Base-by-base conservation (phyloP, 371 early-diverging fungal genomes). In the Mortierella sp. region DNA sequence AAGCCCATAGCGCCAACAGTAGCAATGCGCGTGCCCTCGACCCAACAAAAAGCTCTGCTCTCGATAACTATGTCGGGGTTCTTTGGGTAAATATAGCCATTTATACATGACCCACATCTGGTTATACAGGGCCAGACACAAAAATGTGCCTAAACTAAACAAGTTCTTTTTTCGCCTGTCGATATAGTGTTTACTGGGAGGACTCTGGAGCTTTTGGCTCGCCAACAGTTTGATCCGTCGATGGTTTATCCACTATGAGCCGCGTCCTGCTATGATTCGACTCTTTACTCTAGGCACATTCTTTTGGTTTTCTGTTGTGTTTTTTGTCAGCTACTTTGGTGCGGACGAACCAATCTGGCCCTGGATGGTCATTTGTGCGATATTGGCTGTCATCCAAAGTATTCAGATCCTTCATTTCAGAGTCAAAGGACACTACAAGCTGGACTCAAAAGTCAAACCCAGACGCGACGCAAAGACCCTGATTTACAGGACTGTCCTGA, bases 151-250 rank as follows among this genome's bases (percentile, higher is more conserved):
- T 20, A 1, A 20, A 47, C 49, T 20, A 40, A 40, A 20, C 14
- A 18, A 47, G 20, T 47, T 47, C 5, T 30, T 12, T 22, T 57
- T 54, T 8, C 30, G 30, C 20, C 18, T 55, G 9, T 59, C 60
- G 18, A 30, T n/a, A n/a, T 45, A 90, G 90, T 88, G 87, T 32
- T 57, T 85, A 30, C 72, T 90, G 30, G 87, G 88, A 8, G 90
- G 90, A 55, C 86, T 88, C 62, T 91, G 91, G 90, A 90, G 88
- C 61, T 90, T 85, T 80, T 86, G 87, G 62, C 59, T 91, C n/a
- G 76, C 88, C n/a, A 90, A 86, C 37, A 86, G 86, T 60, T 86
- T 91, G 85, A 87, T 90, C 85, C 84, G 86, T 43, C 86, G 89
- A 45, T 91, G 91, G 91, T 73, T 90, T 37, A 87, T 86, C 64